Conservation (phyloP, 2,329 filamentous ascomycete species). For the Cordyceps tenuipes region DNA sequence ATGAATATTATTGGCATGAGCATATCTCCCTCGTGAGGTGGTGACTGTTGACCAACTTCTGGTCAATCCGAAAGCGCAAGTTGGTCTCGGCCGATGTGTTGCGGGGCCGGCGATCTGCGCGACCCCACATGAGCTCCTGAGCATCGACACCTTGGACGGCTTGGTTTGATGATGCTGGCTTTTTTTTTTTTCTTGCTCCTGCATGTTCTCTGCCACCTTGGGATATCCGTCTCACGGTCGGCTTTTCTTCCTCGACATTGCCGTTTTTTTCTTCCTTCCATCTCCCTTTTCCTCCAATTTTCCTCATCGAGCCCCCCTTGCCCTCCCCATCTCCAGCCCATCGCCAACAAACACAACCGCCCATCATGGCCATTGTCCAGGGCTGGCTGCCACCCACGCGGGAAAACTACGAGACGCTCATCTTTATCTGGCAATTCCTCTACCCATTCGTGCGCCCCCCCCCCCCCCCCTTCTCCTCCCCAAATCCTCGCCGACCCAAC, state of each 20-base stretch:
- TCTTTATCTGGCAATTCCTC: no score
- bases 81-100: neutral
- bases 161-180: neutral
- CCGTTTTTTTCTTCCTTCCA: neutral
- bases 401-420: conserved; percentile 48
- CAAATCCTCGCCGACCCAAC: neutral
- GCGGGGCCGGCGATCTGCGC: neutral
- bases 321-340: no score
- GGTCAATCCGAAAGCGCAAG: no score
- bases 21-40: no score
- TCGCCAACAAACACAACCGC: neutral
- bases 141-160: conserved; percentile 3
- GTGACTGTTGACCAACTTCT: no score
- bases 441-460: no score
- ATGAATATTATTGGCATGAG: neutral
- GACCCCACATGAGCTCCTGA: conserved; percentile 2
- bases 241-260: neutral
- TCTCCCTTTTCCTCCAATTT: neutral
- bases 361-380: conserved; percentile 36
- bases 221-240: neutral
- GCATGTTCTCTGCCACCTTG: neutral
- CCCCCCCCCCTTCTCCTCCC: no score
- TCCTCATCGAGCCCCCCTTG: no score
- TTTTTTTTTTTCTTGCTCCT: neutral
- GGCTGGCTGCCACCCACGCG: conserved; percentile 50